Conservation (phyloP, 1,284 basidiomycete species). For the Ustilago nuda region DNA sequence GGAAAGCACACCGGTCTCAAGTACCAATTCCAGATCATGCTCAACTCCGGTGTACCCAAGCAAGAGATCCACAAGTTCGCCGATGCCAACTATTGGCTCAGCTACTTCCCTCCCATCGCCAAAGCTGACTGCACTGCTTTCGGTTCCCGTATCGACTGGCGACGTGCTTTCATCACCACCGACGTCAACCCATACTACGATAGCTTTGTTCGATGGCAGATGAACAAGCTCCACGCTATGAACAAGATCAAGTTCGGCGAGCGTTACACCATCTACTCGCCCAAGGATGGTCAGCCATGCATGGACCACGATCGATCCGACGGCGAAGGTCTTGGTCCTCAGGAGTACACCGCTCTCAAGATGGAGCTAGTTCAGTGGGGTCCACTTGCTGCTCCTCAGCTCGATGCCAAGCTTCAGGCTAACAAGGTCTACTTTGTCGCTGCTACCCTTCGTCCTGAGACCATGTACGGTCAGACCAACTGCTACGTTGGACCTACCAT, state of each 20-base stretch:
- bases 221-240: slow-evolving; percentile 85
- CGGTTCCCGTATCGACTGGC: slow-evolving; percentile 97
- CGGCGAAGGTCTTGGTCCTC: slow-evolving; percentile 93
- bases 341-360: slow-evolving; percentile 96
- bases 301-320: slow-evolving; percentile 99
- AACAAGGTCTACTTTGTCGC: slow-evolving; percentile 92
- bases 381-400: slow-evolving; percentile 73
- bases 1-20: slow-evolving; percentile 93
- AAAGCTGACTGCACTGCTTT: slow-evolving; percentile 85
- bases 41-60: slow-evolving; percentile 82
- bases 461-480: slow-evolving; percentile 98
- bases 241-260: slow-evolving; percentile 82
- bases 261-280: slow-evolving; percentile 97
- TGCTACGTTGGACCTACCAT: slow-evolving; percentile 92
- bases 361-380: slow-evolving; percentile 83
- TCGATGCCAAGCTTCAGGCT: slow-evolving; percentile 74
- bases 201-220: slow-evolving; percentile 97
- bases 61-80: slow-evolving; percentile 95
- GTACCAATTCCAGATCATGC: slow-evolving; percentile 99
- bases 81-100: slow-evolving; percentile 90
- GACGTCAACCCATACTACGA: slow-evolving; percentile 98
- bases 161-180: slow-evolving; percentile 92
- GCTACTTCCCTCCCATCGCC: slow-evolving; percentile 94
- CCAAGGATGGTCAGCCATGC: slow-evolving; percentile 99
- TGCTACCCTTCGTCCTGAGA: slow-evolving; percentile 95